Evolutionary conservation across 1,139 yeast genomes (phyloP), one percentile per base, ranked within the genome.

Genomic region (Hyphopichia burtonii): DNA sequence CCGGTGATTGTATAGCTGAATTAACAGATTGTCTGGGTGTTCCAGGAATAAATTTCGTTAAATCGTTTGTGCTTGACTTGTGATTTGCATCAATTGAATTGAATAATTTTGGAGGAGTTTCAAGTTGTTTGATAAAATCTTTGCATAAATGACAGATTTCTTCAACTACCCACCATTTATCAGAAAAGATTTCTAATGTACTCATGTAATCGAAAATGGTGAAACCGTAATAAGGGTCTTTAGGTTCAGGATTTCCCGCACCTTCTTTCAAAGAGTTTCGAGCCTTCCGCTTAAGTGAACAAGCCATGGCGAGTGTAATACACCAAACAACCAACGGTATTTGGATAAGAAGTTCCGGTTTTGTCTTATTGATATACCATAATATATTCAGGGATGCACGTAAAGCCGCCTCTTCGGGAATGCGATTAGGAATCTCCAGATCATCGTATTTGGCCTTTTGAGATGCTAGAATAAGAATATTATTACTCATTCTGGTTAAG

Each of bases 271-370:
- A 33, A 18, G 38, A 42, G 32, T 36, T 17, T 31, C 46, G 44
- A 4, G 55, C 50, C 16, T 43, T 44, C 35, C 43, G 44, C 38
- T 55, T 55, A 31, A 56, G 44, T 4, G 55, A 44, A 5, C 50
- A 48, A 2, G 60, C 53, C 55, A 54, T 52, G 9, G 59, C 56
- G 16, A 56, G 37, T 4, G 63, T 53, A 38, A 60, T 49, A 46
- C 64, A 54, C 63, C 64, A 64, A 1, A 66, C 63, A 14, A 64
- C 46, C 22, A 61, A 38, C 1, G 68, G 67, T n/a, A 65, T 50
- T 20, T 61, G 52, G 19, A 63, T 41, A 28, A 58, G 44, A 36
- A 45, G 43, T 14, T 56, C 57, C 3, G 52, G 57, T 18, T 51
- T 46, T 48, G 58, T 52, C 34, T 53, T 50, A 10, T 44, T 41